Conservation (phyloP, 345 rosid genomes). For the Pelargonium nanum region DNA sequence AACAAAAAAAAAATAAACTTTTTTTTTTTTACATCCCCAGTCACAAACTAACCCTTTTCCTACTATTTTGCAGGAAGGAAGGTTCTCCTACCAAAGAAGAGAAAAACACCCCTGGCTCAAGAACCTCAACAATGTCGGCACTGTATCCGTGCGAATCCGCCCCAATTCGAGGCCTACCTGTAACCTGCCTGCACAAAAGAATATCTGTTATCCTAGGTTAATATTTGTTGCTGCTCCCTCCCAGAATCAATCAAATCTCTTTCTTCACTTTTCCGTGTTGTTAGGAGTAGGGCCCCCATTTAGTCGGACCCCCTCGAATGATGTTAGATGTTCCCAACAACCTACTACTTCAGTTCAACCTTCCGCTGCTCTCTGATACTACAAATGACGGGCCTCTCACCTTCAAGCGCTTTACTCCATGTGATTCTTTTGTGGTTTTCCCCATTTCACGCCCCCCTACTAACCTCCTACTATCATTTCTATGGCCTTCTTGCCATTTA, state of each 20-base stretch:
- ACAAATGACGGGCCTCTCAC: constrained; percentile 44
- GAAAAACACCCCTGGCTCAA: constrained; percentile 31
- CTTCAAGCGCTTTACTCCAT: constrained; percentile 56
- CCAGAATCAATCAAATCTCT: constrained; percentile 29
- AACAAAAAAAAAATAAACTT: too few species aligned
- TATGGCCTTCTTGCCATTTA: constrained; percentile 23
- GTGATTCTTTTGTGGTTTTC: constrained; percentile 28
- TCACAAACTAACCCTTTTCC: constrained; percentile 15
- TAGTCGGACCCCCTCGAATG: background rate
- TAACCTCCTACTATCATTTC: too few species aligned
- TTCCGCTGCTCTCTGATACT: constrained; percentile 36
- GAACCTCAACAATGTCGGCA: constrained; percentile 39
- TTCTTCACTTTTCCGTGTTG: constrained; percentile 24
- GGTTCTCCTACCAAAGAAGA: constrained; percentile 41
- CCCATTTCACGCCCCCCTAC: constrained; percentile 26
- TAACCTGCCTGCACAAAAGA: constrained; percentile 45
- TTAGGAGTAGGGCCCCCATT: constrained; percentile 35
- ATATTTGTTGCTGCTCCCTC: constrained; percentile 34
- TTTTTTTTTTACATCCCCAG: too few species aligned
- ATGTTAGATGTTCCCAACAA: background rate
- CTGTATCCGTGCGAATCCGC: constrained; percentile 21
- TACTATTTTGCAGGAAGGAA: constrained; percentile 27
- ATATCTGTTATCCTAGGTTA: constrained; percentile 32
- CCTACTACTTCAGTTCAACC: constrained; percentile 20
- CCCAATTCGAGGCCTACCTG: constrained; percentile 22